Base-by-base conservation (phyloP, 805 yeast species). In the Limtongia smithiae region DNA sequence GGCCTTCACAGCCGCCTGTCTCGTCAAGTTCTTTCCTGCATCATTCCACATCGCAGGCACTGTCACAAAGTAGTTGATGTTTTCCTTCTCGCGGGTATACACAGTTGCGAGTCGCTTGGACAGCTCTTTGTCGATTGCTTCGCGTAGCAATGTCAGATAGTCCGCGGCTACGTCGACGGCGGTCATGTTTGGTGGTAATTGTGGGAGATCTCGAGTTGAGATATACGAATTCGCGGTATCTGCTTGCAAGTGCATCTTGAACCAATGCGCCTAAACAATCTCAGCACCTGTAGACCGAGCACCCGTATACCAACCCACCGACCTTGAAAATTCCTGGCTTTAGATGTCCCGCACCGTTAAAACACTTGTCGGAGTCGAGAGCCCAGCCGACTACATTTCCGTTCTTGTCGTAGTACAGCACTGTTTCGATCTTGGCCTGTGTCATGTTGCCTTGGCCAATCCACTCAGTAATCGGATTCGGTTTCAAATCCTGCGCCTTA, bases 1-100 rank as follows among this genome's bases (percentile, higher is more conserved):
- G 14, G 58, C 58, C 2, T 31, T 36, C 4, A 52, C 52, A 7
- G 57, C 57, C 7, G 58, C 58, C 33, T 28, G 41, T 5, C 57
- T 46, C 11, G 58, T 54, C 11, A 35, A 24, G 11, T 36, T 25
- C 31, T 52, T 51, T 18, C 52, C 58, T 5, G 57, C 42, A 32
- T 54, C 58, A 22, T 43, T 33, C 58, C 58, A 54, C 24, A 51
- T 54, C 0, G 58, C 58, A 11, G 58, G 57, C 12, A 52, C 58
- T 3, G 58, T 54, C 5, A 54, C 37, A 30, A 52, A 25, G 28
- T 54, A 54, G 9, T 37, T 32, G 14, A 52, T 52, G 18, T 35
- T 46, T 15, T 37, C 27, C 37, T 38, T 47, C 14, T 48, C 50
- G n/a, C 27, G 27, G 8, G n/a, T 14, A 27, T 28, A 48, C 12